Evolutionary conservation across 257 asterid species (phyloP), one percentile per base, ranked within the genome.

Genomic region (Solanum piurae): DNA sequence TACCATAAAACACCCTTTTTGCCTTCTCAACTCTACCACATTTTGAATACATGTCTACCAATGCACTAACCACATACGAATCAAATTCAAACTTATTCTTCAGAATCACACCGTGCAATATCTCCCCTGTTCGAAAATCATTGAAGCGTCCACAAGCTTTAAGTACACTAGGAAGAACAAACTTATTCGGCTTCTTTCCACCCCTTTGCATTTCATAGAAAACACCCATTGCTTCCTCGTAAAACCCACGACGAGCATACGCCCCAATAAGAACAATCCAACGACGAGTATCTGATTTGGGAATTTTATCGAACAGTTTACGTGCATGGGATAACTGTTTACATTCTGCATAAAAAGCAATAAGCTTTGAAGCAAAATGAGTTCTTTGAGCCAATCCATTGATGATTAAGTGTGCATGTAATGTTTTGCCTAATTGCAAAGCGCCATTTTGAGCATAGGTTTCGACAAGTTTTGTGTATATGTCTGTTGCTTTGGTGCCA

Each of bases 121-220:
- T 87, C 89, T 87, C 88, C n/a, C 98, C 98, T 8, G 91, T 90
- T 62, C 44, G 88, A 14, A 31, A n/a, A 88, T 93, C 96, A n/a
- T 64, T 52, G 80, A 94, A 93, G 3, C 94, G 95, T 10, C 94
- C 95, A n/a, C 98, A 94, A 46, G 96, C 95, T 91, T 94, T 95
- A 7, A 95, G 94, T 37, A 94, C 91, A 87, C 98, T 95, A 33
- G 98, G 98, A 80, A 94, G 80, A 44, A 92, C 93, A 82, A 91
- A 91, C 79, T 90, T 87, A 89, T 92, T 93, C 29, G 88, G 89
- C 25, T 84, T 88, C 25, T 83, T 42, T 25, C 95, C 92, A 76
- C 83, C 84, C 83, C 36, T 89, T 40, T 44, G 95, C 97, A 94
- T 92, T 60, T 90, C 89, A 16, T 33, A 73, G 72, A 95, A 93